phyloP scores from a whole-genome alignment of 2,329 filamentous ascomycete genomes.

The Cordyceps militaris region DNA sequence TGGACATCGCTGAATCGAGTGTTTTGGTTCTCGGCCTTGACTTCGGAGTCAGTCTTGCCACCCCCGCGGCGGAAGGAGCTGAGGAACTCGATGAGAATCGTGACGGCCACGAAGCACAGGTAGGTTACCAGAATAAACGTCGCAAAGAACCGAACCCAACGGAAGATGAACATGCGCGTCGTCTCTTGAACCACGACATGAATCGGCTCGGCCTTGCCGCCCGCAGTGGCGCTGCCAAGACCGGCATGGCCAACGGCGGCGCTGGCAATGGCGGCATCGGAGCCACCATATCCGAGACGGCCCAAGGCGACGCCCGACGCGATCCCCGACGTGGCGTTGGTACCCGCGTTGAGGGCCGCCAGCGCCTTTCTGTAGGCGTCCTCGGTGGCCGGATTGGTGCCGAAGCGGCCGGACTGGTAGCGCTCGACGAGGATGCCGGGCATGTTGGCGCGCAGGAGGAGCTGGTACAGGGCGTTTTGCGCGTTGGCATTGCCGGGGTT shows the following conservation, averaged over 20 bases:
- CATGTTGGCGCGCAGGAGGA: constrained; percentile 86
- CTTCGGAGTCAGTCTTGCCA: constrained; percentile 69
- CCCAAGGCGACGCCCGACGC: constrained; percentile 18
- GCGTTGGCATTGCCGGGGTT: constrained; percentile 81
- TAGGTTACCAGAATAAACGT: constrained; percentile 76
- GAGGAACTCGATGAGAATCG: constrained; percentile 74
- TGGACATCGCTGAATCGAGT: constrained; percentile 91
- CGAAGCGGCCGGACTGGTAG: constrained; percentile 80
- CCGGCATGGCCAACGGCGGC: constrained; percentile 19
- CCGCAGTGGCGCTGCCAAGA: constrained; percentile 35
- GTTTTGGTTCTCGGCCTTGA: constrained; percentile 86
- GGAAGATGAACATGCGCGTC: constrained; percentile 69
- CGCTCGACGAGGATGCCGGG: constrained; percentile 86
- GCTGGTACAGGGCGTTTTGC: constrained; percentile 91
- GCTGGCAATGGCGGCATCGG: constrained; percentile 24
- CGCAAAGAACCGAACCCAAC: constrained; percentile 82
- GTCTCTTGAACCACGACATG: constrained; percentile 96
- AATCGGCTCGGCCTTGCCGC: constrained; percentile 75
- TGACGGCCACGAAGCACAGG: constrained; percentile 69
- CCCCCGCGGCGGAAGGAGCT: constrained; percentile 67
- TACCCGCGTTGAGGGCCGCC: constrained; percentile 26
- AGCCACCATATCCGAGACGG: constrained; percentile 21
- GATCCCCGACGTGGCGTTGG: constrained; percentile 21
- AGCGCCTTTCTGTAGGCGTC: constrained; percentile 73
- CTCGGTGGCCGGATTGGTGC: constrained; percentile 70